A percentile compares a stretch with the other conserved stretches of the same genome.
These are phyloP conservation scores for Pyrenophora seminiperda DNA, from an alignment of 2,329 filamentous ascomycete species.

Conservation along the genomic window DNA sequence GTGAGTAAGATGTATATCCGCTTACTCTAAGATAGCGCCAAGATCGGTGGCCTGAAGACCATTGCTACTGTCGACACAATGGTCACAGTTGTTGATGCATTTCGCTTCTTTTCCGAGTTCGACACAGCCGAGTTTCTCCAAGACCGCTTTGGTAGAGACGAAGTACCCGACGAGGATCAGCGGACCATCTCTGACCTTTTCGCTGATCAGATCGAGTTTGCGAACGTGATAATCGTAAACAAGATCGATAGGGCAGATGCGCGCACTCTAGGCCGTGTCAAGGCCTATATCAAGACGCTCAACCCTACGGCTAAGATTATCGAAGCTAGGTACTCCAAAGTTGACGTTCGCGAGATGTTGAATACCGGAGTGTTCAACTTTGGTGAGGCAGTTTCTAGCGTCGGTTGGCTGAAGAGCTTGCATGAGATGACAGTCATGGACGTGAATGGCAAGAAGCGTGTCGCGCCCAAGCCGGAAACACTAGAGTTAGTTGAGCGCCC, in stretches of 20 bases:
- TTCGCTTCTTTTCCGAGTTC: slow-evolving; percentile 74
- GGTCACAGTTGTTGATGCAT: slow-evolving; percentile 74
- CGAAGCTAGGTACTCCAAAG: slow-evolving; percentile 62
- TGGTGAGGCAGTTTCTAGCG: slow-evolving; percentile 65
- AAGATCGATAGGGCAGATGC: slow-evolving; percentile 67
- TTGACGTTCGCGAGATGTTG: slow-evolving; percentile 67
- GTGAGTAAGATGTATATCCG: not conserved
- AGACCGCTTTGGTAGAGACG: slow-evolving; percentile 62
- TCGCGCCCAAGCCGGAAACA: slow-evolving; percentile 72
- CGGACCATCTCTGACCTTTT: slow-evolving; percentile 75
- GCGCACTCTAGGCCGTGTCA: slow-evolving; percentile 55
- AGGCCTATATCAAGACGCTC: slow-evolving; percentile 62
- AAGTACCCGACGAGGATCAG: slow-evolving; percentile 67
- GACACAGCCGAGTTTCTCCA: slow-evolving; percentile 71
- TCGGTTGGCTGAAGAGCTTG: slow-evolving; percentile 72
- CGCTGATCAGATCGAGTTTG: slow-evolving; percentile 79
- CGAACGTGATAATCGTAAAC: slow-evolving; percentile 73
- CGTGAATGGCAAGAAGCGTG: slow-evolving; percentile 58
- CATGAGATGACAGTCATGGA: slow-evolving; percentile 69
- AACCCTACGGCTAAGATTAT: slow-evolving; percentile 71
- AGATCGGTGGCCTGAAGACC: slow-evolving; percentile 65
- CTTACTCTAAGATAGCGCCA: slow-evolving; percentile 27
- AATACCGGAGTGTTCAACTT: slow-evolving; percentile 70
- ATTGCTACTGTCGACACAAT: slow-evolving; percentile 72
- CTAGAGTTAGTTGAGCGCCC: slow-evolving; percentile 58